Evolutionary conservation across 345 rosid species (phyloP), one percentile per base, ranked within the genome.

Genomic region (Bruguiera sexangula): DNA sequence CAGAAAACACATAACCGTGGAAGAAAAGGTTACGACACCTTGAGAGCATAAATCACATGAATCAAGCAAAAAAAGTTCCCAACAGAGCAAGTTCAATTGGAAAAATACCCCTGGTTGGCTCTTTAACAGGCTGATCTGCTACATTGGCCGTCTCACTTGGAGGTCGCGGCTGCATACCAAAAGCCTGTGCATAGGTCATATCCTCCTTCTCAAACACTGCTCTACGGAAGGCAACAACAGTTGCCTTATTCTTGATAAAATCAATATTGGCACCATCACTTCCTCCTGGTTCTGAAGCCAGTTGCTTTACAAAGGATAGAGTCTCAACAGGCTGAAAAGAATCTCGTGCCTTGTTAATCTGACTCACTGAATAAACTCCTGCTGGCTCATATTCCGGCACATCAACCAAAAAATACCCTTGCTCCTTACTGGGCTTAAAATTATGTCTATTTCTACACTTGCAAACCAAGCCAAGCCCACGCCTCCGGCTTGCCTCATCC

Each of bases 131-230:
- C 59, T 76, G 88, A 68, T 77, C 82, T 62, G 73, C 46, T 20
- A 26, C 46, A 69, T 32, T 78, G 59, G 59, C 65, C 1, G 77
- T 63, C 72, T 77, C 80, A 57, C 30, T 75, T 22, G 85, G 75
- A 68, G 78, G 48, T 60, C 83, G 87, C 5, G 86, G 70, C 64
- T 78, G 96, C 34, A 76, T 82, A n/a, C 97, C 97, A 72, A 96
- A 96, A n/a, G 99, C 99, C 78, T 96, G 95, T 2, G 96, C 90
- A 78, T 96, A 92, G 0, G 99, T 96, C 87, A 90, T 97, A 77
- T 92, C 99, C 77, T 82, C 90, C 93, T 96, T 97, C 87, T 92
- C 98, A 74, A 90, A 96, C 48, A 87, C 81, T 13, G 97, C 92
- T 85, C 78, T 96, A 46, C 98, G 91, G 8, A 89, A 81, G 69